Percentiles rank a stretch among this genome's conserved stretches.
Evolutionary conservation across 306 rosid genomes (phyloP).

Genomic region (Sechiopsis laciniata): DNA sequence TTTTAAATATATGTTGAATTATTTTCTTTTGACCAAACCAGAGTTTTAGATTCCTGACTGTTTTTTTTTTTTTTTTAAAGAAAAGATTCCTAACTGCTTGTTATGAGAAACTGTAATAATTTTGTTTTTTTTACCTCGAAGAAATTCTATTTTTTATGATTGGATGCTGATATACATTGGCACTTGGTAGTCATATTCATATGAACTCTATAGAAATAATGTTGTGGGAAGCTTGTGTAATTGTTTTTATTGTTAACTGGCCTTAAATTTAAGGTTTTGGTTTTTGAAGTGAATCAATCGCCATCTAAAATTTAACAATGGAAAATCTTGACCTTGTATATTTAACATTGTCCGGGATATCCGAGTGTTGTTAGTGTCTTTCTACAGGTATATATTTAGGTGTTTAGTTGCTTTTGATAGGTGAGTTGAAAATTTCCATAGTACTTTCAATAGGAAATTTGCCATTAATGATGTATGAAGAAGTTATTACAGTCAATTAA

Average conservation of each 20-base stretch:
- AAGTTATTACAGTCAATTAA: not conserved
- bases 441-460: not conserved
- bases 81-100: not conserved
- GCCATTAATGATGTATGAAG: not conserved
- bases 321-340: not conserved
- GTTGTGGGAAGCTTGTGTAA: not conserved
- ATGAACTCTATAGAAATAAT: not conserved
- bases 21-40: not conserved
- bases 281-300: not conserved
- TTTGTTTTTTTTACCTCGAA: not conserved
- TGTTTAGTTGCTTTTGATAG: not conserved
- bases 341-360: not conserved
- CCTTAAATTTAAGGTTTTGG: not conserved
- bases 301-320: not conserved
- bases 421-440: not conserved
- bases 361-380: not conserved
- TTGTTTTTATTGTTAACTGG: not conserved
- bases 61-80: too few relatives aligned
- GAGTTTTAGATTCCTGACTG: not conserved
- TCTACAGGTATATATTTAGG: not conserved
- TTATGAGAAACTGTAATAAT: not conserved
- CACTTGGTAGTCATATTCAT: not conserved
- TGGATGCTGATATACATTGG: constrained; percentile 1
- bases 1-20: not conserved
- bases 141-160: not conserved